A percentile compares a stretch with the other conserved stretches of the same genome.
phyloP scores from a whole-genome alignment of 2,329 filamentous ascomycete species.

The Lachnellula subtilissima region DNA sequence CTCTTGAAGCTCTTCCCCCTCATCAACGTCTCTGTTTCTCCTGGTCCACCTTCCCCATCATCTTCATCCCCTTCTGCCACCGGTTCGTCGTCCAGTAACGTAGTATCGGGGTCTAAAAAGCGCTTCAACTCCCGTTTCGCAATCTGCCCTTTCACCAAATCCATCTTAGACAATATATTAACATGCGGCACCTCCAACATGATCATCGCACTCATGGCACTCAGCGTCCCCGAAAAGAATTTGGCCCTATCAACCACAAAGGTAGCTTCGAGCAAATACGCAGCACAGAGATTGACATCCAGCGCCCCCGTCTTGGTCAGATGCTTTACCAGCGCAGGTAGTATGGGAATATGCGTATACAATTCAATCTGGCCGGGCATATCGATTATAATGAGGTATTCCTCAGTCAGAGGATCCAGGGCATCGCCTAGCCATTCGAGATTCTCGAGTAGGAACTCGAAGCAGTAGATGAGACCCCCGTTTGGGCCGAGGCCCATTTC shows the following conservation, averaged over 20 bases:
- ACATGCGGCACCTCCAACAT: conserved; percentile 97
- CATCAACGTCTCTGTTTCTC: conserved; percentile 69
- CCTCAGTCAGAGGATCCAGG: conserved; percentile 81
- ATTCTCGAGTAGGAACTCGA: conserved; percentile 92
- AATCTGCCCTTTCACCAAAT: conserved; percentile 85
- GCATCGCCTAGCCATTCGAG: conserved; percentile 85
- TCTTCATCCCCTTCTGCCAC: conserved; percentile 35
- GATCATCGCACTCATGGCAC: conserved; percentile 98
- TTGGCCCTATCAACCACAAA: conserved; percentile 95
- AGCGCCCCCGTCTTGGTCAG: conserved; percentile 73
- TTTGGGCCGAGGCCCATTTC: conserved; percentile 88
- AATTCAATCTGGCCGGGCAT: conserved; percentile 99
- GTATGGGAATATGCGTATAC: conserved; percentile 92
- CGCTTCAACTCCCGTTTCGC: conserved; percentile 83
- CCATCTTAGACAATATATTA: conserved; percentile 97
- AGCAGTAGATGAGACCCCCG: conserved; percentile 91
- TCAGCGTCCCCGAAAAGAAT: conserved; percentile 93
- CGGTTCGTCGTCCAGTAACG: conserved; percentile 70
- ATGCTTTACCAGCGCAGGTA: conserved; percentile 78
- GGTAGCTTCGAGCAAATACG: conserved; percentile 91
- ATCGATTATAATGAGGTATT: conserved; percentile 96
- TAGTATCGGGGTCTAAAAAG: conserved; percentile 82
- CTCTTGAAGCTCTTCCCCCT: conserved; percentile 74
- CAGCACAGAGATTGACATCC: conserved; percentile 86
- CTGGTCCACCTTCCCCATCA: conserved; percentile 47